phyloP scores from a whole-genome alignment of 306 rosid species.

The Ziziphus jujuba region DNA sequence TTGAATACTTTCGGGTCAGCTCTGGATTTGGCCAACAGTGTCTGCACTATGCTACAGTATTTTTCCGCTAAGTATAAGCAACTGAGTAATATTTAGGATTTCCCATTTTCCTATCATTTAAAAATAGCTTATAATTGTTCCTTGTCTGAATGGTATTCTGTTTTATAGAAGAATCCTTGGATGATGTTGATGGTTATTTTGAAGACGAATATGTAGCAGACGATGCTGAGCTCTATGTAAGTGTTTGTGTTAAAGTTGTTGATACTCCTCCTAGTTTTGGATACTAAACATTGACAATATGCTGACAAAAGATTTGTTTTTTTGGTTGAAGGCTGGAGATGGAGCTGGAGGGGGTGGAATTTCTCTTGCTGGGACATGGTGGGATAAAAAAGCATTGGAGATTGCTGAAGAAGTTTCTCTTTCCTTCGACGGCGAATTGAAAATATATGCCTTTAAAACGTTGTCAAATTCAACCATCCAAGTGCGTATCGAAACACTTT shows the following conservation, averaged over 20 bases:
- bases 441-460: slow-evolving; percentile 76
- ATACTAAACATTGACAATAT: background rate
- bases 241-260: slow-evolving; percentile 27
- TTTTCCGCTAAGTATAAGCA: background rate
- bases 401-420: slow-evolving; percentile 71
- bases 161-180: slow-evolving; percentile 38
- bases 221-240: slow-evolving; percentile 58
- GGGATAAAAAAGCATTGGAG: slow-evolving; percentile 82
- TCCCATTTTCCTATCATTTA: background rate
- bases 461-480: slow-evolving; percentile 60
- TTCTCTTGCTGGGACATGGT: slow-evolving; percentile 84
- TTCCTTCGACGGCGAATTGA: slow-evolving; percentile 71
- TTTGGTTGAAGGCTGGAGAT: slow-evolving; percentile 74
- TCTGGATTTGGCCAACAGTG: background rate
- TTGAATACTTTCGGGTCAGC: background rate
- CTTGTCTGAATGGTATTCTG: slow-evolving; percentile 21
- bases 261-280: background rate
- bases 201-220: slow-evolving; percentile 36
- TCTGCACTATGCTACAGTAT: background rate
- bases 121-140: background rate
- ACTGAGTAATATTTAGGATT: background rate
- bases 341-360: slow-evolving; percentile 90
- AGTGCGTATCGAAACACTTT: slow-evolving; percentile 83
- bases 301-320: background rate
- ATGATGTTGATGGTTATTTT: slow-evolving; percentile 43